These are phyloP conservation scores for Rhizopus microsporus DNA, from an alignment of 371 early-diverging fungal species.

Conservation along the genomic window DNA sequence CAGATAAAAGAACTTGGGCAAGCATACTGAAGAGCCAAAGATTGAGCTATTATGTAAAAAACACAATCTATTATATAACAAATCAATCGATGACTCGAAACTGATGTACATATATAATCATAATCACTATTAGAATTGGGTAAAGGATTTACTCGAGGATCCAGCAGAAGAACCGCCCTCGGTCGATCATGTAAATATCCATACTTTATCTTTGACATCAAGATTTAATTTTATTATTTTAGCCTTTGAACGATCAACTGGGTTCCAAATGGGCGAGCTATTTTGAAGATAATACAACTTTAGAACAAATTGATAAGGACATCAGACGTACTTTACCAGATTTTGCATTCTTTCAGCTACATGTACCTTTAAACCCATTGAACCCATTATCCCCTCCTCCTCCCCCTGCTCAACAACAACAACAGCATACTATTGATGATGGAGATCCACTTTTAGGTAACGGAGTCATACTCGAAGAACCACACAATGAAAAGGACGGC, in stretches of 20 bases:
- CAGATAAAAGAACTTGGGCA: constrained; percentile 73
- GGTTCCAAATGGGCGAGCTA: constrained; percentile 57
- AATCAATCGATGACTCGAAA: constrained; percentile 1
- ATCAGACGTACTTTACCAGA: constrained; percentile 82
- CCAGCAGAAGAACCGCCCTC: constrained; percentile 51
- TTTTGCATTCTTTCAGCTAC: constrained; percentile 75
- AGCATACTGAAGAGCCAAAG: constrained; percentile 52
- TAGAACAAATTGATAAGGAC: constrained; percentile 87
- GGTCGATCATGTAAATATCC: constrained; percentile 41
- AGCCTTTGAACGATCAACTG: constrained; percentile 48
- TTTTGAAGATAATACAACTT: constrained; percentile 58
- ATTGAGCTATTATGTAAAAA: constrained; percentile 64
- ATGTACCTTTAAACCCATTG: constrained; percentile 36
- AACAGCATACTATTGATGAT: constrained; percentile 6
- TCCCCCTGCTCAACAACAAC: neutral
- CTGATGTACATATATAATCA: neutral
- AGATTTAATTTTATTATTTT: neutral
- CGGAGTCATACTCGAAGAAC: constrained; percentile 4
- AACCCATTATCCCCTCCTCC: constrained; percentile 2
- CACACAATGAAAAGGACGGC: constrained; percentile 19
- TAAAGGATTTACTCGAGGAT: constrained; percentile 57
- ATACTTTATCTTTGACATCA: neutral
- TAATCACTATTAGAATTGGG: constrained; percentile 43
- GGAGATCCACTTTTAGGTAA: constrained; percentile 15
- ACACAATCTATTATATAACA: neutral